These are phyloP conservation scores for Wolfiporia cocos DNA, from an alignment of 1,284 basidiomycete genomes.

Conservation along the genomic window DNA sequence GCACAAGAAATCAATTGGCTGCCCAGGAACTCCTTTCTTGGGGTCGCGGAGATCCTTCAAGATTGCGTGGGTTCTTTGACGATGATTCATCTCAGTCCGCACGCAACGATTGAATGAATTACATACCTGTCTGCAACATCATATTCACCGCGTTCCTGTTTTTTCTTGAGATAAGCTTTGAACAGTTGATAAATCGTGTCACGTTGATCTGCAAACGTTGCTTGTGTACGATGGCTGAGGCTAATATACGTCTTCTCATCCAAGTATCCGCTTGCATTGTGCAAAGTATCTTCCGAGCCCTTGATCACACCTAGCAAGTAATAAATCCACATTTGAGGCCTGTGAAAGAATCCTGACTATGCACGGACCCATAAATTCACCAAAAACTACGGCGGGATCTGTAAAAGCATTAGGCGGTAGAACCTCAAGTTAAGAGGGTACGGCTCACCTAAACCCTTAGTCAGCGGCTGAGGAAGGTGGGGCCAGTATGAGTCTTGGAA, in stretches of 20 bases:
- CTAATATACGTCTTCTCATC: conserved; percentile 37
- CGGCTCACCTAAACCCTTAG: conserved; percentile 47
- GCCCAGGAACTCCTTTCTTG: conserved; percentile 33
- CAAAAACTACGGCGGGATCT: conserved; percentile 62
- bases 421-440: neutral
- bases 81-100: neutral
- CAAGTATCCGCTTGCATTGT: conserved; percentile 31
- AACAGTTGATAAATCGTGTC: conserved; percentile 51
- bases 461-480: conserved; percentile 49
- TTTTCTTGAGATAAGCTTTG: conserved; percentile 43
- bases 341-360: neutral
- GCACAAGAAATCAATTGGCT: conserved; percentile 53
- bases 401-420: neutral
- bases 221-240: conserved; percentile 45
- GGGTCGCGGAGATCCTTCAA: conserved; percentile 25
- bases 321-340: neutral
- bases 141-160: conserved; percentile 37
- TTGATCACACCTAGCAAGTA: conserved; percentile 51
- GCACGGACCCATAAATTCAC: conserved; percentile 58
- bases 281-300: conserved; percentile 50
- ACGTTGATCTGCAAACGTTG: conserved; percentile 47
- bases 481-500: conserved; percentile 59
- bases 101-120: neutral
- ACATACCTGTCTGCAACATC: conserved; percentile 59
- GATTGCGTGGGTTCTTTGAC: conserved; percentile 43